Percentiles rank a stretch among this genome's conserved stretches.
These are phyloP conservation scores for Trichoderma sp. DNA, from an alignment of 2,329 filamentous ascomycete species.

Conservation along the genomic window DNA sequence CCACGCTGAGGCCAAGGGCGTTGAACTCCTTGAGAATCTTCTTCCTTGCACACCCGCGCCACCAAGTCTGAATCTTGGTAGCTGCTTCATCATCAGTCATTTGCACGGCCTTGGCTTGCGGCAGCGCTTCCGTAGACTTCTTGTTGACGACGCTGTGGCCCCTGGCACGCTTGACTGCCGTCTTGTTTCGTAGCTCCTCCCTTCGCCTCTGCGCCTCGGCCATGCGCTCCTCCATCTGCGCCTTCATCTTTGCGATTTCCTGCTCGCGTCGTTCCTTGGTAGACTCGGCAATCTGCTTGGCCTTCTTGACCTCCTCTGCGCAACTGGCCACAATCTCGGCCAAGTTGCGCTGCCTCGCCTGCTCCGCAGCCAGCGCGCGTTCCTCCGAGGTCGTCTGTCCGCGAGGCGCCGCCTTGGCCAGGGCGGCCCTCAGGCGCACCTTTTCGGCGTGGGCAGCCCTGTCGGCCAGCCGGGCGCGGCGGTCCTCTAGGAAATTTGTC, in stretches of 20 bases:
- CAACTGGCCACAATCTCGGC: constrained; percentile 79
- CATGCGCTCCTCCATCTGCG: constrained; percentile 76
- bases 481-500: constrained; percentile 76
- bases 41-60: constrained; percentile 59
- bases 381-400: constrained; percentile 70
- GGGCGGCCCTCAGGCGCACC: constrained; percentile 71
- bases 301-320: constrained; percentile 78
- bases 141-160: constrained; percentile 52
- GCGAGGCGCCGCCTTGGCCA: constrained; percentile 67
- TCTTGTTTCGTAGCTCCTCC: constrained; percentile 59
- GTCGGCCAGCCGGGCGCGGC: constrained; percentile 76
- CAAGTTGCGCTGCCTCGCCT: constrained; percentile 75
- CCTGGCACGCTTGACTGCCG: constrained; percentile 51
- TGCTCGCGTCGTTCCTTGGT: constrained; percentile 79
- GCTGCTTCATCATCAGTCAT: constrained; percentile 63
- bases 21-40: constrained; percentile 64
- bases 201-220: constrained; percentile 73
- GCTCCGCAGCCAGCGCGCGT: constrained; percentile 71
- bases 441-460: constrained; percentile 80
- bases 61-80: constrained; percentile 66
- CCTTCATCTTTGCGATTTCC: constrained; percentile 65
- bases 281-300: constrained; percentile 77
- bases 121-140: constrained; percentile 49
- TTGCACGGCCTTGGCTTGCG: constrained; percentile 45
- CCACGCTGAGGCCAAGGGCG: constrained; percentile 65